Base-by-base conservation (phyloP, 306 rosid species). In the Mimosa bimucronata region DNA sequence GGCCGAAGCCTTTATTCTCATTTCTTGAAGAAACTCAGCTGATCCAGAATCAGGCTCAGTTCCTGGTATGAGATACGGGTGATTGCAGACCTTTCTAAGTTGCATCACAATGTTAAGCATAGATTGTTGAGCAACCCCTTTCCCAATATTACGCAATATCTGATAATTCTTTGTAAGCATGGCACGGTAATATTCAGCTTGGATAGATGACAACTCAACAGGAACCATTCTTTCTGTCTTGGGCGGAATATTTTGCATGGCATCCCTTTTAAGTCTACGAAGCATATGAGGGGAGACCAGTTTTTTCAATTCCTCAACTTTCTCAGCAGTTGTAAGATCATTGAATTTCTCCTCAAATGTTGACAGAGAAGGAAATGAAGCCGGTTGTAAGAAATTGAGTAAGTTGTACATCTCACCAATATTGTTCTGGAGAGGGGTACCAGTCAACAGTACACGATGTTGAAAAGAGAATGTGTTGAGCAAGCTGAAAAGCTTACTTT, bases 251-350 rank as follows among this genome's bases (percentile, higher is more conserved):
- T 96, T 96, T 81, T 96, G 97, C 99, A 96, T 96, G 41, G 99
- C 98, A 79, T 96, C 99, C 88, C 86, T 96, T 86, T 96, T 96
- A 66, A 96, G 99, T 84, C 99, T 90, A 21, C 99, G 94, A 80
- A 96, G 99, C 99, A 96, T 96, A 83, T 93, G 98, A 34, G 99
- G 99, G 87, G 99, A 80, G 89, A 96, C 99, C 73, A 96, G 99
- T 86, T 96, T 96, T 86, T 96, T 96, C 88, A 96, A 80, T 80
- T 96, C 99, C 14, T 93, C 99, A 66, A 96, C 98, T 86, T 93
- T 96, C 83, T 96, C 98, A 0, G 99, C 91, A 55, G 97, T 91
- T n/a, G 98, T 91, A 80, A 91, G 97, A 79, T 93, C 97, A 84
- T 93, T 93, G 85, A 96, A 96, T 76, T 85, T 96, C 91, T 96